Conservation (phyloP, 495 filamentous ascomycete species). For the Corynascus novoguineensis region DNA sequence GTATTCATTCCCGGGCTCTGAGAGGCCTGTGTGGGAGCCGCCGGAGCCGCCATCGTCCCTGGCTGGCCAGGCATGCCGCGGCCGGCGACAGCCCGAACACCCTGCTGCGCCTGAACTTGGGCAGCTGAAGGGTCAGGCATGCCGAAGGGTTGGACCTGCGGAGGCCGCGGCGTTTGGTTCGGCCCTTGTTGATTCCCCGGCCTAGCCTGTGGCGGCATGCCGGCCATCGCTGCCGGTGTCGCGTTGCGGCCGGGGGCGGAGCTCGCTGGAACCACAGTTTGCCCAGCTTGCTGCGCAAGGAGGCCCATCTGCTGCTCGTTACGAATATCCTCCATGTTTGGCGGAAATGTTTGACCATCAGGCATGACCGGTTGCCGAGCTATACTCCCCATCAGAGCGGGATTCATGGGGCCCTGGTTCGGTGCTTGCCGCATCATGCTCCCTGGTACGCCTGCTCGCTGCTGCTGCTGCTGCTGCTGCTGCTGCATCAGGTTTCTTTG, state of each 20-base stretch:
- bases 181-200: constrained; percentile 31
- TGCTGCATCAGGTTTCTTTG: constrained; percentile 25
- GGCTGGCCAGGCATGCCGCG: constrained; percentile 45
- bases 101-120: constrained; percentile 30
- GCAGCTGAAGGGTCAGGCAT: constrained; percentile 34
- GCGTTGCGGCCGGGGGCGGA: constrained; percentile 40
- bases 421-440: constrained; percentile 22
- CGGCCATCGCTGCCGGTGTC: constrained; percentile 38
- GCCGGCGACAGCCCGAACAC: constrained; percentile 8
- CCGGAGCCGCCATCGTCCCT: constrained; percentile 28
- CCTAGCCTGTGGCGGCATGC: constrained; percentile 32
- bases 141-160: constrained; percentile 37
- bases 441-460: constrained; percentile 16
- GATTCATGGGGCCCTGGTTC: constrained; percentile 37
- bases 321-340: constrained; percentile 46
- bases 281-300: constrained; percentile 44
- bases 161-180: constrained; percentile 32
- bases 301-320: constrained; percentile 44
- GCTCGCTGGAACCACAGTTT: constrained; percentile 48
- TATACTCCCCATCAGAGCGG: constrained; percentile 29
- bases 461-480: neutral
- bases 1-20: constrained; percentile 50
- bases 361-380: constrained; percentile 31
- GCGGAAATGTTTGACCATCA: constrained; percentile 35
- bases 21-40: constrained; percentile 33